Base-by-base conservation (phyloP, 139 green algal genomes). In the Picochlorum sp. region DNA sequence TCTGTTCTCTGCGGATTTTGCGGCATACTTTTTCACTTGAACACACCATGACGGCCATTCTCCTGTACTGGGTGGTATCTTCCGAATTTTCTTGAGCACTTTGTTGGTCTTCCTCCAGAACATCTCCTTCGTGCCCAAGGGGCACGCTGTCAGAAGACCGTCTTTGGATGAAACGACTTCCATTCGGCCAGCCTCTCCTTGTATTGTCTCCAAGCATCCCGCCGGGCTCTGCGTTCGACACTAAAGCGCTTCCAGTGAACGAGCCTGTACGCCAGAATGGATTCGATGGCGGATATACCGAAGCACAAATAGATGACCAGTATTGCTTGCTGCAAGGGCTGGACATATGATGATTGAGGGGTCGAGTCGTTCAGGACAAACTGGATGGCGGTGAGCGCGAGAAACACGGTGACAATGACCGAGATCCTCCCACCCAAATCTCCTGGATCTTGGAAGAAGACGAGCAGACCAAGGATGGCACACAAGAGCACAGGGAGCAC, bases 321-420 rank as follows among this genome's bases (percentile, higher is more conserved):
- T 34, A 59, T 59, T 59, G 23, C 38, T 59, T 59, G 51, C 0
- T 59, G 51, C 51, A 34, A n/a, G 23, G 51, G 51, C 21, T 34
- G 21, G 8, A 59, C 2, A 38, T 30, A 38, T n/a, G 59, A 38
- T 30, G 26, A 59, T n/a, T 18, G 50, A 45, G 70, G 70, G 51
- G 72, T 63, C 3, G 7, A 28, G 2, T 20, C 24, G 6, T 14
- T 20, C 37, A 66, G 13, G 15, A 66, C 60, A 38, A 56, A 54
- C 37, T 50, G 26, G n/a, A 66, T 14, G 5, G 60, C 60, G 8
- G 60, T 66, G 15, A 66, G 60, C 0, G 51, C 38, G 3, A 77
- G 64, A 47, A 73, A 73, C 2, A 77, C 44, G 1, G 70, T 77
- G 16, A 77, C 70, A 45, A 77, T 57, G 10, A 77, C 55, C n/a